Evolutionary conservation across 495 filamentous ascomycete genomes (phyloP), one percentile per base, ranked within the genome.

Genomic region (Bacidia rubella): DNA sequence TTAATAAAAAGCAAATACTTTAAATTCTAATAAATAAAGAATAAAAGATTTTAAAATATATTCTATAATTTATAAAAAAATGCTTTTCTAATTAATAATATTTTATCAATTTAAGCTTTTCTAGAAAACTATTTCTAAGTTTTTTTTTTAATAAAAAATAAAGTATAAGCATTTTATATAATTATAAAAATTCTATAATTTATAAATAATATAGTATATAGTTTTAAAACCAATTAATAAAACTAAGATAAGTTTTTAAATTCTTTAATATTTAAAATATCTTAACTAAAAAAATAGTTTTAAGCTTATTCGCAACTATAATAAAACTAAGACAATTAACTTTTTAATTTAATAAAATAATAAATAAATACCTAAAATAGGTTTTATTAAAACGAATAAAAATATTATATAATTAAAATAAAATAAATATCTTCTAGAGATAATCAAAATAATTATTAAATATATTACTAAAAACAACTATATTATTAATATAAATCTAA

Each of bases 401-500:
- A 42, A 53, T 53, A 29, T 48, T 25, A 7, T 7, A 5, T n/a
- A 22, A 5, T 4, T 48, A 23, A 26, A 23, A 48, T 27, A 48
- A 26, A 7, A n/a, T 4, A 48, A 48, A 48, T 4, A 48, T 27
- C 4, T 22, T 4, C 4, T 29, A n/a, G 11, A 48, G 25, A 26
- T 48, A 26, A 7, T 25, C 11, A 19, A 25, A 9, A 29, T 48
- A 26, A 7, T 47, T 23, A 3, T 47, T 26, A 24, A 53, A 26
- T 12, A 38, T 53, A 20, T 53, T 17, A 19, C 9, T 42, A 27
- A 46, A 53, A 4, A 53, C 39, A 35, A 53, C n/a, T 2, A 53
- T 29, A 53, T 53, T 35, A 53, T 53, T 24, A 11, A 53, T 47
- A 47, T 53, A 53, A 2, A 9, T 32, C 11, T 32, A 22, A 11